Conservation (phyloP, 2,329 filamentous ascomycete genomes). For the Aspergillus sp. region DNA sequence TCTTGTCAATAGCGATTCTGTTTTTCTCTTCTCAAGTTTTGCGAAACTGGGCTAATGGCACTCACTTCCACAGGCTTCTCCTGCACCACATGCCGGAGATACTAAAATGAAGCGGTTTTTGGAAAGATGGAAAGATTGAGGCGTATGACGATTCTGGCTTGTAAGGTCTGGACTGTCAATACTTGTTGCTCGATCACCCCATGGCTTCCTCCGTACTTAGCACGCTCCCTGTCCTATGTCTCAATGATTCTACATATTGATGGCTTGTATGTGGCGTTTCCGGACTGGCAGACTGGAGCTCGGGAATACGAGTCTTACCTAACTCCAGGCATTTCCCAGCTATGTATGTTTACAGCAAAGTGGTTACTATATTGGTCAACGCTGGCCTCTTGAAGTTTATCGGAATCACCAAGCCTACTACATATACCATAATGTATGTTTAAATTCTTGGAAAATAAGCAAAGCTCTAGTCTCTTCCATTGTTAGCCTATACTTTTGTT, state of each 20-base stretch:
- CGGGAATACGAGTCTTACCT: not conserved
- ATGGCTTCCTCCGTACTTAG: not conserved
- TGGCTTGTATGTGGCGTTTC: not conserved
- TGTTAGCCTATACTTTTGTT: not conserved
- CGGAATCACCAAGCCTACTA: not conserved
- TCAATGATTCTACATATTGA: not conserved
- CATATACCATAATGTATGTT: too few species aligned
- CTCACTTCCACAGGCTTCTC: conserved; percentile 50
- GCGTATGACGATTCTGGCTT: not conserved
- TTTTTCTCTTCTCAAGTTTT: not conserved
- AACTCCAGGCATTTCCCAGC: not conserved
- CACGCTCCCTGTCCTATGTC: not conserved
- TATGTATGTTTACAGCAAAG: not conserved
- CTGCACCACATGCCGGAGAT: conserved; percentile 54
- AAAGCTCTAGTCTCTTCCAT: not conserved
- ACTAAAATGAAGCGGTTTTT: conserved; percentile 57
- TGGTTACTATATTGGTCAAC: not conserved
- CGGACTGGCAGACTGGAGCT: not conserved
- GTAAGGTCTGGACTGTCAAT: not conserved
- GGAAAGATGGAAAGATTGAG: conserved; percentile 61
- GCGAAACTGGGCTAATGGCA: conserved; percentile 8
- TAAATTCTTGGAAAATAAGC: not conserved
- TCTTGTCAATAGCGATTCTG: not conserved
- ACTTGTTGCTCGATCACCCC: not conserved
- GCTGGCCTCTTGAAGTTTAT: not conserved